phyloP scores from a whole-genome alignment of 345 rosid genomes.

The Erodium maritimum region DNA sequence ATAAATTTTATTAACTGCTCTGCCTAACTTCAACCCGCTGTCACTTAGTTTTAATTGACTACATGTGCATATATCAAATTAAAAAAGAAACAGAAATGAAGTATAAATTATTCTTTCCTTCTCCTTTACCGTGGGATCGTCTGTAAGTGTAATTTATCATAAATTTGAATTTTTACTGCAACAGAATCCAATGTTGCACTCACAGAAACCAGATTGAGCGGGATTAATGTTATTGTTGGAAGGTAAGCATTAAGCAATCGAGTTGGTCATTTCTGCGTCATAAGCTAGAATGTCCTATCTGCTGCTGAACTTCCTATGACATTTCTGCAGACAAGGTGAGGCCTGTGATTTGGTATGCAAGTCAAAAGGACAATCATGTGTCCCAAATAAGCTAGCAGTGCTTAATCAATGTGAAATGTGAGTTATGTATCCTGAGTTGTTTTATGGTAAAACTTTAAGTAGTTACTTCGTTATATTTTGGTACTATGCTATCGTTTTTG shows the following conservation, averaged over 20 bases:
- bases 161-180: conserved; percentile 6
- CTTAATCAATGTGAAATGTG: conserved; percentile 84
- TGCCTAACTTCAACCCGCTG: no score
- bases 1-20: neutral
- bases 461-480: conserved; percentile 2
- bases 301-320: conserved; percentile 12
- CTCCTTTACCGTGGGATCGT: neutral
- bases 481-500: neutral
- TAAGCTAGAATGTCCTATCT: neutral
- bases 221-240: conserved; percentile 70
- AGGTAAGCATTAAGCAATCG: conserved; percentile 46
- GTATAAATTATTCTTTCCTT: no score
- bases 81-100: neutral
- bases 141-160: neutral
- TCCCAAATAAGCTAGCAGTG: conserved; percentile 65
- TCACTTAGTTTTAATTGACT: neutral
- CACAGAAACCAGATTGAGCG: conserved; percentile 59
- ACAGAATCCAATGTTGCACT: conserved; percentile 34
- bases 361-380: conserved; percentile 73
- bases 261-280: conserved; percentile 6
- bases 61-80: neutral
- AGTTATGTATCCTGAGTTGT: conserved; percentile 13
- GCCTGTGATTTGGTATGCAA: conserved; percentile 80
- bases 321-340: conserved; percentile 60
- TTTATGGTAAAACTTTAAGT: neutral